These are phyloP conservation scores for Candida loeiensis DNA, from an alignment of 805 yeast species.

Conservation along the genomic window DNA sequence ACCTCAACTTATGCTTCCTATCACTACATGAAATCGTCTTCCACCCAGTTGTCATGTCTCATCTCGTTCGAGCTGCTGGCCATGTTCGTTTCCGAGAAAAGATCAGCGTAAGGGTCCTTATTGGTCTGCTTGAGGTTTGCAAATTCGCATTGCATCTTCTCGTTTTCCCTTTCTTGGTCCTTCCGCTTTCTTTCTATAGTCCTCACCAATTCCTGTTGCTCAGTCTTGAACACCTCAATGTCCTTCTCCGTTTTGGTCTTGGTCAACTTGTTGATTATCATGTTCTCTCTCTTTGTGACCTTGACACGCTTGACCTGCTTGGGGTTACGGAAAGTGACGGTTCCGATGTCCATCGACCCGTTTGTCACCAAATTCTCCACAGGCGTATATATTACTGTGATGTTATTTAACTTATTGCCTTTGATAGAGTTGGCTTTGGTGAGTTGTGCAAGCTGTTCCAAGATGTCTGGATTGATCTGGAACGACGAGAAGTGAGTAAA, in stretches of 20 bases:
- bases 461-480: constrained; percentile 38
- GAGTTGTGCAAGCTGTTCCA: constrained; percentile 57
- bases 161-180: constrained; percentile 32
- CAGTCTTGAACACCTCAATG: constrained; percentile 42
- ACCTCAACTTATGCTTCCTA: too few species aligned
- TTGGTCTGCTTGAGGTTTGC: constrained; percentile 39
- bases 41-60: constrained; percentile 48
- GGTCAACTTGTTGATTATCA: constrained; percentile 56
- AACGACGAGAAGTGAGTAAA: constrained; percentile 37
- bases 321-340: constrained; percentile 66
- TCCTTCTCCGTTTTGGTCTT: constrained; percentile 59
- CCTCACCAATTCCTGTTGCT: constrained; percentile 27
- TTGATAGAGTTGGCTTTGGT: constrained; percentile 76
- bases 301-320: constrained; percentile 50
- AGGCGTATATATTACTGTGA: constrained; percentile 69
- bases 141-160: constrained; percentile 32
- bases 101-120: constrained; percentile 36
- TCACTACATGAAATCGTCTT: constrained; percentile 52
- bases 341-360: constrained; percentile 73
- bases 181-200: constrained; percentile 38
- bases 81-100: constrained; percentile 45
- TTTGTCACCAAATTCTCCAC: constrained; percentile 65
- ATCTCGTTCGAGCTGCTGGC: constrained; percentile 44
- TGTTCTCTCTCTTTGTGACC: constrained; percentile 55
- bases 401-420: constrained; percentile 66